phyloP scores from a whole-genome alignment of 169 alveolate species.

The Plasmodium gaboni region DNA sequence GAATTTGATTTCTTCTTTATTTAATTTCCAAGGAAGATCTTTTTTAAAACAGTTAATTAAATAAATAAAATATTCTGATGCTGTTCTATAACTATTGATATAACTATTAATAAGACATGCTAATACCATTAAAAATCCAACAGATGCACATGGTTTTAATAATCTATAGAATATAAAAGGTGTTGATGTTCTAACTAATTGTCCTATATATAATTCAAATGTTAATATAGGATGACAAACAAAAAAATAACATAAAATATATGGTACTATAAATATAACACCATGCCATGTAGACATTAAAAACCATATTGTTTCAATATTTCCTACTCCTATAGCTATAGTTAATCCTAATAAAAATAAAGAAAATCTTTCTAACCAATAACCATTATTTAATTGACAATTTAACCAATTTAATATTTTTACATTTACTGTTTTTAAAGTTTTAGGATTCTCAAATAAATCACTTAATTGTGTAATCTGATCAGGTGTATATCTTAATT shows the following conservation, averaged over 20 bases:
- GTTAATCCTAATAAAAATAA: constrained; percentile 82
- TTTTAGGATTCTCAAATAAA: constrained; percentile 81
- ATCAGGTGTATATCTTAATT: constrained; percentile 80
- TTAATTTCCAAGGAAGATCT: constrained; percentile 81
- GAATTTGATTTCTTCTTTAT: constrained; percentile 54
- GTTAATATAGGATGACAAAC: constrained; percentile 85
- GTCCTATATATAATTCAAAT: constrained; percentile 82
- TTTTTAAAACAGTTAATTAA: constrained; percentile 77
- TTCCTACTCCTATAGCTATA: constrained; percentile 86
- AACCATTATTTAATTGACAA: constrained; percentile 78
- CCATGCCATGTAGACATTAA: constrained; percentile 84
- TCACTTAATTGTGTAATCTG: constrained; percentile 83
- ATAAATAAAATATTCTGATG: constrained; percentile 83
- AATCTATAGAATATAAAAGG: constrained; percentile 80
- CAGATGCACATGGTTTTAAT: constrained; percentile 80
- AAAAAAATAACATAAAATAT: constrained; percentile 77
- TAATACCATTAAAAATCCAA: constrained; percentile 82
- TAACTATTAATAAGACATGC: constrained; percentile 81
- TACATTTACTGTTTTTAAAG: constrained; percentile 73
- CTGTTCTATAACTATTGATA: constrained; percentile 41
- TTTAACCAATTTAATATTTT: constrained; percentile 80
- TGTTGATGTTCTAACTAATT: constrained; percentile 80
- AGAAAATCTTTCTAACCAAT: constrained; percentile 83
- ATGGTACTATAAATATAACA: constrained; percentile 80
- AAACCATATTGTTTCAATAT: constrained; percentile 83